phyloP scores from a whole-genome alignment of 371 early-diverging fungal species.

The Haplosporangium sp. region DNA sequence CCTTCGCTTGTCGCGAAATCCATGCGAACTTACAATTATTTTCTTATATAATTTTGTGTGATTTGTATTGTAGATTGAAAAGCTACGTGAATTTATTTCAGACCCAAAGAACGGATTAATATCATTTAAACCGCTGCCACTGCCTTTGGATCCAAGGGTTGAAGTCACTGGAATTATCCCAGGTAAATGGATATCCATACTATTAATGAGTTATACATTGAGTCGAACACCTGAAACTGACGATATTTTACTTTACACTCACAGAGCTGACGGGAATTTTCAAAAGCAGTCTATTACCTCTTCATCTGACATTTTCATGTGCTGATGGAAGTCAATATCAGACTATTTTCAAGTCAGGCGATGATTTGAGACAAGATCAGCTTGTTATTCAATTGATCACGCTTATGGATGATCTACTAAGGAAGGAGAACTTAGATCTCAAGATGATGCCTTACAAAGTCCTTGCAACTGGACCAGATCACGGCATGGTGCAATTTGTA shows the following conservation, averaged over 20 bases:
- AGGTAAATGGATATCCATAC: constrained; percentile 57
- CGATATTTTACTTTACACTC: not conserved
- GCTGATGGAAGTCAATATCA: constrained; percentile 85
- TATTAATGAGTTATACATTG: not conserved
- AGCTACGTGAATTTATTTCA: constrained; percentile 74
- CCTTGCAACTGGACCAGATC: constrained; percentile 92
- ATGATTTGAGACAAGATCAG: constrained; percentile 98
- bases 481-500: constrained; percentile 94
- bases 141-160: constrained; percentile 90
- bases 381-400: constrained; percentile 96
- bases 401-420: constrained; percentile 93
- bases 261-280: constrained; percentile 88
- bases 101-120: constrained; percentile 86
- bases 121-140: constrained; percentile 81
- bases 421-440: constrained; percentile 95
- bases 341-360: constrained; percentile 95
- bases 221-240: not conserved
- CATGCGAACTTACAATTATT: not conserved
- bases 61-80: constrained; percentile 73
- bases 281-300: constrained; percentile 90
- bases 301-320: constrained; percentile 85
- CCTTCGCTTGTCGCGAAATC: too few relatives aligned
- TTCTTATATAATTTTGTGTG: not conserved
- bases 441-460: constrained; percentile 94
- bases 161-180: constrained; percentile 87